Percentiles rank a stretch among this genome's conserved stretches.
These are phyloP conservation scores for Fonsecaea monophora DNA, from an alignment of 2,329 filamentous ascomycete species.

Conservation along the genomic window DNA sequence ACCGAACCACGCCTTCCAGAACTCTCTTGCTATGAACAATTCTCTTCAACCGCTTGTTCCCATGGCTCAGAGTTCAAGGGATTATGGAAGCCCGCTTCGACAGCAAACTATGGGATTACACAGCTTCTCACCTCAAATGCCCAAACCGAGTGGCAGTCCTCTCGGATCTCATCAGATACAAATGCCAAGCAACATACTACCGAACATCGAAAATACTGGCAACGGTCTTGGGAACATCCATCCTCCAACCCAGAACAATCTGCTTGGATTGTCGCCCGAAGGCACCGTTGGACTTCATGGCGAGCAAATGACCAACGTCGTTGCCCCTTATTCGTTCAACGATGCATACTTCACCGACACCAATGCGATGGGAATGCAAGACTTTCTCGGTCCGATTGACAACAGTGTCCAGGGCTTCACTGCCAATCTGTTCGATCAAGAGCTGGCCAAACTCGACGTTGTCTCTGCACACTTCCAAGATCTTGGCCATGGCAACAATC, in stretches of 20 bases:
- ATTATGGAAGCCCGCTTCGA: background rate
- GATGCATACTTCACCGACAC: background rate
- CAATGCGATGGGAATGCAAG: background rate
- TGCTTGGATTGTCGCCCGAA: background rate
- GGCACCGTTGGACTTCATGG: background rate
- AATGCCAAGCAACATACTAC: too few relatives aligned
- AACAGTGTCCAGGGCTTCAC: background rate
- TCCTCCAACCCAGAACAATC: background rate
- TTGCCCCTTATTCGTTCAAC: background rate
- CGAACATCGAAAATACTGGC: too few relatives aligned
- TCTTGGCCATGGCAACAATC: background rate
- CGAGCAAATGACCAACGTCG: background rate
- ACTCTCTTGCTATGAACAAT: background rate
- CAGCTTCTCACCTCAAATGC: background rate
- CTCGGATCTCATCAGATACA: background rate
- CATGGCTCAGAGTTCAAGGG: background rate
- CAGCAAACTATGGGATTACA: background rate
- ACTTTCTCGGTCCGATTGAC: background rate
- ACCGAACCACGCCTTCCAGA: background rate
- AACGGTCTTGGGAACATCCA: background rate
- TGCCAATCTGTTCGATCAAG: background rate
- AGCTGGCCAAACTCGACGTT: background rate
- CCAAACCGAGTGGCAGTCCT: background rate
- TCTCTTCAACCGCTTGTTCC: background rate
- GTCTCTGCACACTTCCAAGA: background rate